Evolutionary conservation across 148 eudicot species (phyloP), one percentile per base, ranked within the genome.

Genomic region (Polygonum maritimum): DNA sequence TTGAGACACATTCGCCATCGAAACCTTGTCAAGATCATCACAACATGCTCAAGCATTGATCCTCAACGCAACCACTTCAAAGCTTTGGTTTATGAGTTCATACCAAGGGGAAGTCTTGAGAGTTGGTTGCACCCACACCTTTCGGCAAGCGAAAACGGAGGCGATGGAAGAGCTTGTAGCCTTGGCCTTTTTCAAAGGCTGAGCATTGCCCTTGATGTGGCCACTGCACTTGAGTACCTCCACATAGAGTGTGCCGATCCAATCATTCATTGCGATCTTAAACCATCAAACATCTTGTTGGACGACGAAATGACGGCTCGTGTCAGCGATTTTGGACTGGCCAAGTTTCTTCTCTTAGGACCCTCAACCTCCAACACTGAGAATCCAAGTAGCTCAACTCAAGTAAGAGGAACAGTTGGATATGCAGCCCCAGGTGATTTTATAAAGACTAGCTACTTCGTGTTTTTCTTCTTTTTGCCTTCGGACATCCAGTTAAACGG

Each of bases 21-120:
- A 14, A 78, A 73, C 55, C 73, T 73, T 78, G 73, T 78, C 47
- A 70, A 69, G 11, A 51, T 78, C 47, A 73, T 78, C 47, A 73
- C 76, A 33, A 76, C 76, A 0, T 74, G 81, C 44, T 79, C 81
- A n/a, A 79, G 77, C 39, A 79, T 74, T 12, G 81, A 74, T 36
- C 48, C 74, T 67, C 63, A 79, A 12, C 71, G 77, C 13, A 79
- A 67, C 39, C 69, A 31, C 9, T 79, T 79, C 74, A 62, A 51
- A 38, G 77, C 77, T 1, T 44, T 79, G n/a, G 69, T 74, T 21
- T 79, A 79, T 40, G 81, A 79, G 15, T 67, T 63, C 62, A 74
- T 79, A 74, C 36, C 77, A 26, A 26, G 31, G 31, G 31, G 31
- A 26, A 26, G 31, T 26, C 31, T 26, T 26, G 31, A 26, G 31